Evolutionary conservation across 2,329 filamentous ascomycete species (phyloP), one percentile per base, ranked within the genome.

Genomic region (Zelopaecilomyces penicillatus): DNA sequence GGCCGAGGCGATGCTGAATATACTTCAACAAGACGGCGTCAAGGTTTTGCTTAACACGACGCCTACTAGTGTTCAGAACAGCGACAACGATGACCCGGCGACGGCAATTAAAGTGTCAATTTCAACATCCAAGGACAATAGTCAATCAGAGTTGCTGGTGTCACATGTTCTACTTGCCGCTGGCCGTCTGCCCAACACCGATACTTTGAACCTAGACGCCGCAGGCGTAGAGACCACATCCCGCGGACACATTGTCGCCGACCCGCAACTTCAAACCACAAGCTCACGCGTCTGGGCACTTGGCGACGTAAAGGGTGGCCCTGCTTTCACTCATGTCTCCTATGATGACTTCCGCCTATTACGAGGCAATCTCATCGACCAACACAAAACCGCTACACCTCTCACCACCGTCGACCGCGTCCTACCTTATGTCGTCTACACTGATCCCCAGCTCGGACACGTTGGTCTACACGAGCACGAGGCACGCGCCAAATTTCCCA

Each of bases 341-440:
- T 77, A 76, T 59, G 73, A 78, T 56, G 73, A 77, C 58, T 75
- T 68, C 54, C 70, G 74, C 44, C 68, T 78, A 55, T 52, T 77
- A 38, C 63, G 66, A 27, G 58, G 63, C 47, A 75, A 74, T 48
- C 52, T 75, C 39, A 51, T 72, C 33, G 37, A 44, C 19, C 5
- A 12, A 34, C 39, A 34, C 30, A 8, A 31, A 3, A 27, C 42
- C 11, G 29, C 35, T 5, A 26, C 35, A 11, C 30, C 41, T 6
- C 41, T 47, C 31, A 50, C 47, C 1, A 46, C 43, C 1, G 28
- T 11, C 3, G 41, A 44, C 7, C 45, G 50, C 8, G 32, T 50
- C 11, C 4, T 51, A 6, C 73, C 74, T 3, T 74, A 74, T 50
- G 68, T 71, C 5, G 64, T 74, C 44, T 77, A 72, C 58, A 77